phyloP scores from a whole-genome alignment of 78 protist genomes.

The Dictyostelium firmibasis region DNA sequence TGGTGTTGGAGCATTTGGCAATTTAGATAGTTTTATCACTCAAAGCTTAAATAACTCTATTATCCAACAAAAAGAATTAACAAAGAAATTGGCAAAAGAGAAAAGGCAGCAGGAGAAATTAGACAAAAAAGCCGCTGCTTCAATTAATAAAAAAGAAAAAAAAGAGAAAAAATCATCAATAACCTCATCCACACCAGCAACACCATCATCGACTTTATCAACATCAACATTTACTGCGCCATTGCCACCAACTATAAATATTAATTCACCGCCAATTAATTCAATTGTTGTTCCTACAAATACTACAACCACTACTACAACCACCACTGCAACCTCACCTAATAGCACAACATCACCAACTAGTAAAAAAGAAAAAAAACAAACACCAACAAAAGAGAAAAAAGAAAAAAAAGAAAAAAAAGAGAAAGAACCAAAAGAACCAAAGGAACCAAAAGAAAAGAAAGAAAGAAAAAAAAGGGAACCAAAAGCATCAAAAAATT shows the following conservation, averaged over 20 bases:
- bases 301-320: neutral
- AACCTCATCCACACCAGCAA: neutral
- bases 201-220: neutral
- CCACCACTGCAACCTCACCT: neutral
- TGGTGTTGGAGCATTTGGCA: conserved; percentile 6
- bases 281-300: neutral
- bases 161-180: neutral
- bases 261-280: neutral
- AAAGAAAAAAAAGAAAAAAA: conserved; percentile 11
- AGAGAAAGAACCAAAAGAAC: conserved; percentile 21
- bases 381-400: neutral
- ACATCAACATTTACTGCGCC: neutral
- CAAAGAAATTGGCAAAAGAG: neutral
- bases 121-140: neutral
- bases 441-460: neutral
- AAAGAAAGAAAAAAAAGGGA: neutral
- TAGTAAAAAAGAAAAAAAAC: neutral
- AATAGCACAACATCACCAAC: neutral
- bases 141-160: neutral
- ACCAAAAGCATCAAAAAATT: neutral
- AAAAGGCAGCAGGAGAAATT: neutral
- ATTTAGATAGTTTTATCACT: neutral
- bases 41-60: conserved; percentile 17
- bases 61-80: neutral
- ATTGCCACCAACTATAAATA: neutral